Conservation (phyloP, 768 basidiomycete genomes). For the Naganishia onofrii region DNA sequence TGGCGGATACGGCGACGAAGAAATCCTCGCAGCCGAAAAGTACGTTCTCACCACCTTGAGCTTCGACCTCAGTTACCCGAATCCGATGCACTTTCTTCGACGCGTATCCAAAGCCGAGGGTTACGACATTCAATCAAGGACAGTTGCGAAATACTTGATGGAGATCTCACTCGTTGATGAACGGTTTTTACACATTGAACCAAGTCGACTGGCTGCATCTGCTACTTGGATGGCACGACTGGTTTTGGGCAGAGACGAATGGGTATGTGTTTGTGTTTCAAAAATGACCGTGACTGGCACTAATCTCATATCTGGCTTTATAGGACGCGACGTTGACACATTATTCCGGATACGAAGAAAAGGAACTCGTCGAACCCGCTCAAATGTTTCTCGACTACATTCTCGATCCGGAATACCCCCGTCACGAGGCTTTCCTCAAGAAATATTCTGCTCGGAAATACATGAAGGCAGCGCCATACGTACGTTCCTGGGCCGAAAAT, state of each 20-base stretch:
- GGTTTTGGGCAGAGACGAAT: slow-evolving; percentile 72
- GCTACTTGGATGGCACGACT: slow-evolving; percentile 81
- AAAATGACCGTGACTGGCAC: background rate
- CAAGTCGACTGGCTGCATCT: slow-evolving; percentile 77
- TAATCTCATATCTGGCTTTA: background rate
- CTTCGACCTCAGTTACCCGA: slow-evolving; percentile 82
- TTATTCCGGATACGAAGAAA: slow-evolving; percentile 80
- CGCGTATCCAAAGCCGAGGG: slow-evolving; percentile 90
- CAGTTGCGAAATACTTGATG: slow-evolving; percentile 84
- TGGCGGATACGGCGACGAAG: slow-evolving; percentile 68
- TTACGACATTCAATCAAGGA: slow-evolving; percentile 79
- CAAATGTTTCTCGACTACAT: slow-evolving; percentile 86
- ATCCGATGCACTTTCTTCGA: slow-evolving; percentile 82
- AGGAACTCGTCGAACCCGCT: slow-evolving; percentile 72
- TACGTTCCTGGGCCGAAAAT: slow-evolving; percentile 74
- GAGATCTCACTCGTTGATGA: slow-evolving; percentile 82
- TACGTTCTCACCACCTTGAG: slow-evolving; percentile 81
- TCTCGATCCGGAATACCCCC: slow-evolving; percentile 56
- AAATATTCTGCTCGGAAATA: slow-evolving; percentile 78
- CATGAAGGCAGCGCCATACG: slow-evolving; percentile 80
- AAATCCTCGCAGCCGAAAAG: slow-evolving; percentile 83
- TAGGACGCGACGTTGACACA: slow-evolving; percentile 82
- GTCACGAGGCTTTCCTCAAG: slow-evolving; percentile 75
- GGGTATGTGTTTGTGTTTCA: slow-evolving; percentile 64
- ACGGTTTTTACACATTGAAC: slow-evolving; percentile 68